These are phyloP conservation scores for Coleophoma cylindrospora DNA, from an alignment of 2,329 filamentous ascomycete genomes.

Conservation along the genomic window DNA sequence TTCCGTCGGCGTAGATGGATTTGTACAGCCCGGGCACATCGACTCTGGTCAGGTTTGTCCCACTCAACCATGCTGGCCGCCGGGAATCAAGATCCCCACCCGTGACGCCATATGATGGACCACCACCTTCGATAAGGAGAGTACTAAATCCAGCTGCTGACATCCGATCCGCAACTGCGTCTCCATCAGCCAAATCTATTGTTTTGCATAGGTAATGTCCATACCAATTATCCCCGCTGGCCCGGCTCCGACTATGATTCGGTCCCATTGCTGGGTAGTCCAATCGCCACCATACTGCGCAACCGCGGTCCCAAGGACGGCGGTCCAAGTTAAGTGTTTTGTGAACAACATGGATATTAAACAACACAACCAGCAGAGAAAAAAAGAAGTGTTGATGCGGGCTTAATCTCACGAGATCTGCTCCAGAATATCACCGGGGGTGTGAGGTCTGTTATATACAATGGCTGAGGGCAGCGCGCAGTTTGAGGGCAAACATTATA, in stretches of 20 bases:
- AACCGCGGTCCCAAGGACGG: no score
- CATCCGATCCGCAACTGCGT: conserved; percentile 39
- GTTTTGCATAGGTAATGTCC: background rate
- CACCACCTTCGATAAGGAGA: conserved; percentile 46
- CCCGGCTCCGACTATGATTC: conserved; percentile 43
- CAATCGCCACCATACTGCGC: conserved; percentile 10
- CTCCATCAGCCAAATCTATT: conserved; percentile 1
- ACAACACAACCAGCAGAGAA: no score
- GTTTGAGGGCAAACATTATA: no score
- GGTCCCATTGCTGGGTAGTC: conserved; percentile 23
- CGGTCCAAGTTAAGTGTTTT: no score
- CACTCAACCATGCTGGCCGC: conserved; percentile 41
- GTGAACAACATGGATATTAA: no score
- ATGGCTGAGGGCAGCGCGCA: no score
- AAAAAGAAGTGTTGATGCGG: no score
- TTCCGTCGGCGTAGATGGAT: conserved; percentile 39
- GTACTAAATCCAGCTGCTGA: conserved; percentile 46
- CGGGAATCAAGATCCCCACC: conserved; percentile 34
- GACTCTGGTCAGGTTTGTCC: conserved; percentile 42
- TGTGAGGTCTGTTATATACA: no score
- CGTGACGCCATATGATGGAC: conserved; percentile 41
- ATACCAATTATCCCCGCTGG: conserved; percentile 43
- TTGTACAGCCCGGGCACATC: conserved; percentile 46
- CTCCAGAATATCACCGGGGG: no score
- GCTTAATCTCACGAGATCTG: no score